Conservation (phyloP, 306 rosid genomes). For the Biancaea sappan region DNA sequence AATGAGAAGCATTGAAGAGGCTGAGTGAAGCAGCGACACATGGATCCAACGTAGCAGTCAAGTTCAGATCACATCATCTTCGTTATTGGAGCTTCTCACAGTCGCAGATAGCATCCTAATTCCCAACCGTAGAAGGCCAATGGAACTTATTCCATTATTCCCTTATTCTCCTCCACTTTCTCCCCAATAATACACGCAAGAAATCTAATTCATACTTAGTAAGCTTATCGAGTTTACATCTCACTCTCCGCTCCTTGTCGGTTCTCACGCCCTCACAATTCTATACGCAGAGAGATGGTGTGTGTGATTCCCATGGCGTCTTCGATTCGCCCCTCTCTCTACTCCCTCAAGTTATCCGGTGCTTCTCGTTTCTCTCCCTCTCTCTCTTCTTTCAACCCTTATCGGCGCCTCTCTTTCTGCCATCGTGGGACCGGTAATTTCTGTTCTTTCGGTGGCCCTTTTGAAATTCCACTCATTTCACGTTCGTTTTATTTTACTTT, state of each 20-base stretch:
- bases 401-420: conserved; percentile 46
- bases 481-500: background rate
- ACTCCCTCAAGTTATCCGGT: conserved; percentile 49
- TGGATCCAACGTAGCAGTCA: background rate
- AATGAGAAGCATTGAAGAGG: background rate
- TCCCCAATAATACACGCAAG: background rate
- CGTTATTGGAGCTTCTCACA: background rate
- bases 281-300: conserved; percentile 41
- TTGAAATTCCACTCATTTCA: background rate
- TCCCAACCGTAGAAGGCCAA: no score
- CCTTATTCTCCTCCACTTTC: background rate
- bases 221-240: background rate
- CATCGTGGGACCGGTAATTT: conserved; percentile 51
- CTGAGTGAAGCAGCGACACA: background rate
- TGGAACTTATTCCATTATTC: no score
- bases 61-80: background rate
- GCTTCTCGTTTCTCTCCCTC: conserved; percentile 46
- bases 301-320: conserved; percentile 73
- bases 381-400: conserved; percentile 41
- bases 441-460: background rate
- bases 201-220: background rate
- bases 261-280: background rate
- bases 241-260: background rate
- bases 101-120: background rate
- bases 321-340: conserved; percentile 71